These are phyloP conservation scores for Escovopsis sp. DNA, from an alignment of 2,329 filamentous ascomycete species.

Conservation along the genomic window DNA sequence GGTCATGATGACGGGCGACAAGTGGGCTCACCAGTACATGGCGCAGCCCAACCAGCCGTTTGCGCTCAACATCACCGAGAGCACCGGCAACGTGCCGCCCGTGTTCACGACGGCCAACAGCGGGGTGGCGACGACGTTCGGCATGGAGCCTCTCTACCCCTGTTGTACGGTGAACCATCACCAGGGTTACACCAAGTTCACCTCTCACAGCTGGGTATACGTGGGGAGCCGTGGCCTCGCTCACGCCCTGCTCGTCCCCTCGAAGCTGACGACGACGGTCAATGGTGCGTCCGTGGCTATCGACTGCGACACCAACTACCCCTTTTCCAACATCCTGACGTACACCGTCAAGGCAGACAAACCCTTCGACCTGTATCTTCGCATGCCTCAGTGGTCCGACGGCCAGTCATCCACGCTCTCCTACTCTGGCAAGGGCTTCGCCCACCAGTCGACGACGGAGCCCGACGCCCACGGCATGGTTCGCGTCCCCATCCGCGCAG, in stretches of 20 bases:
- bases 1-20: constrained; percentile 32
- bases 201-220: constrained; percentile 29
- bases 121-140: constrained; percentile 24
- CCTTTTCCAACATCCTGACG: constrained; percentile 13
- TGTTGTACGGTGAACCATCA: constrained; percentile 45
- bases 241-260: constrained; percentile 34
- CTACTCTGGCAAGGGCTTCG: constrained; percentile 1
- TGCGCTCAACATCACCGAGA: constrained; percentile 22
- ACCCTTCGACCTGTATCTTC: constrained; percentile 14
- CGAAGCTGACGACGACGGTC: constrained; percentile 23
- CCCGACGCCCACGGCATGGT: constrained; percentile 9
- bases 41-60: constrained; percentile 38
- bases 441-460: constrained; percentile 6
- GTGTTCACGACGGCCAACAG: constrained; percentile 32
- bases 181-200: constrained; percentile 40
- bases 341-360: constrained; percentile 14
- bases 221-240: constrained; percentile 28
- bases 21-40: constrained; percentile 41
- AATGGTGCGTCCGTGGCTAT: constrained; percentile 20
- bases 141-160: constrained; percentile 34
- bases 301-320: constrained; percentile 33
- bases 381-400: constrained; percentile 13
- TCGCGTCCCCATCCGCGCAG: constrained; percentile 8
- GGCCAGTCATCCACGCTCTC: constrained; percentile 2
- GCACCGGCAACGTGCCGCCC: constrained; percentile 9